Evolutionary conservation across 2,329 filamentous ascomycete genomes (phyloP), one percentile per base, ranked within the genome.

Genomic region (Pyricularia grisea): DNA sequence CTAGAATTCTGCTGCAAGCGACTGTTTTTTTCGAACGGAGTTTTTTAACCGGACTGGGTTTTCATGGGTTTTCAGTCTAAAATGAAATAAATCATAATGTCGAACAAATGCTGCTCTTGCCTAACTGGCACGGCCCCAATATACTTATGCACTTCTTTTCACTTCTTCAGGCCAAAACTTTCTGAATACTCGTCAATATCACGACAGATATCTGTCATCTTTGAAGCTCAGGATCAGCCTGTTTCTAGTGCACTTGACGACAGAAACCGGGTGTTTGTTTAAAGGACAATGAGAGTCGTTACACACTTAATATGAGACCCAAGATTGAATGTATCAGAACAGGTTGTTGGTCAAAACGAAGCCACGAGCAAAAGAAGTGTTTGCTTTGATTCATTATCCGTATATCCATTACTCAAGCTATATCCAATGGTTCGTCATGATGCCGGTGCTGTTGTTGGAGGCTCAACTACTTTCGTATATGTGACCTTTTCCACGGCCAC

Each of bases 401-500:
- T 14, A 20, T 30, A 11, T 63, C 28, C 60, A 63, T 63, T 63
- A 63, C 25, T 63, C 23, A 63, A 63, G 27, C 50, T 66, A 58
- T 64, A 20, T 64, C 27, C 20, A 68, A 36, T 28, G 69, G 65
- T n/a, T 20, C 30, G 67, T 70, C 74, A 81, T 83, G 80, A 87
- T 75, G 84, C 83, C 68, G 81, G 78, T 25, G 80, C 81, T 67
- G 83, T 81, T 42, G 87, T 84, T 63, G 60, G 60, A 2, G 60
- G 60, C 73, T 88, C 85, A 69, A 89, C 87, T 58, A 89, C 90
- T 82, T 93, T 94, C 74, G 91, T 92, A 78, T 92, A 94, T 67
- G 92, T 93, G 71, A 94, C 91, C 82, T 94, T 94, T 78, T 94
- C 92, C 61, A 94, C 92, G 20, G 90, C 90, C 65, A 94, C 91